Evolutionary conservation across 2,329 filamentous ascomycete species (phyloP), one percentile per base, ranked within the genome.

Genomic region (Remersonia thermophila): DNA sequence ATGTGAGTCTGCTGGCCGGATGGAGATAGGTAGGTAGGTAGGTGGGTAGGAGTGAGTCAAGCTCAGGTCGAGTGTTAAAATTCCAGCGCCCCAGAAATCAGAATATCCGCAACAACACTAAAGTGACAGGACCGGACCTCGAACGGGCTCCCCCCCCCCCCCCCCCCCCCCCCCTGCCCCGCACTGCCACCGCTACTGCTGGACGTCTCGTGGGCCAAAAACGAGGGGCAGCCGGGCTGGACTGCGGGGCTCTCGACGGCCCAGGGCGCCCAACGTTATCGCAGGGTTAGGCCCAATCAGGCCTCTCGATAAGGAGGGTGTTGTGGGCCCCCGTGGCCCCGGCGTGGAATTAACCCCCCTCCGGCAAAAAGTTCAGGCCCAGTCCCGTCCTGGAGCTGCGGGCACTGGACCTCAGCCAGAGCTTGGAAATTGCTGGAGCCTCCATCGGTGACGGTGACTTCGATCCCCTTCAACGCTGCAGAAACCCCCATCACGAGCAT

Each of bases 351-450:
- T 45, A 49, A 45, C 45, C 45, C 34, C 36, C 32, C 42, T 46
- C 45, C 47, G 47, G 41, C 37, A 47, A 45, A 49, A 49, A 47
- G 43, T 47, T 44, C 20, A 23, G 20, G 20, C 39, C n/a, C n/a
- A n/a, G n/a, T n/a, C n/a, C n/a, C n/a, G n/a, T n/a, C n/a, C 43
- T 43, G 44, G 43, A 43, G 43, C 43, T 47, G 47, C 41, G 27
- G 27, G 12, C 42, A 32, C 34, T 34, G 33, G 35, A 27, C 35
- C 36, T n/a, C 12, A 4, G 27, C 12, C 27, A 14, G 35, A 45
- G 48, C 47, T 45, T 49, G 41, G 45, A 48, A 46, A 47, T 49
- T 49, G 47, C 40, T 45, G 43, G 47, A 47, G 43, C 44, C 40
- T 43, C 20, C 20, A 39, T 45, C 46, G 43, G 36, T 44, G 33